Base-by-base conservation (phyloP, 495 filamentous ascomycete species). In the Pseudomonodictys pantanalensis region DNA sequence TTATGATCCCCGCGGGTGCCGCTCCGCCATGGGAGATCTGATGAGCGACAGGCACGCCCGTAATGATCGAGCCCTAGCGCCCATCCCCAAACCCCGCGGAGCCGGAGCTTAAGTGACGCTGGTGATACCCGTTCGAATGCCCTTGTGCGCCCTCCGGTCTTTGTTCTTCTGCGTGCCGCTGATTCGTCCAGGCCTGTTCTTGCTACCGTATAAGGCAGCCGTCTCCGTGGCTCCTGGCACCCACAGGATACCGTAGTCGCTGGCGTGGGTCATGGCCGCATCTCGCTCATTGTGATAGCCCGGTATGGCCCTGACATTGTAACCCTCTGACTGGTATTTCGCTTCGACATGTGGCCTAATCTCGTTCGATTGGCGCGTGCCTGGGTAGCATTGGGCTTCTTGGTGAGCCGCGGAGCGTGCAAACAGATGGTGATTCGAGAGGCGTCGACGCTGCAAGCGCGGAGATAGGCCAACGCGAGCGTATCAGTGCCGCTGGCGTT, bases 101-200 rank as follows among this genome's bases (percentile, higher is more conserved):
- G 22, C 10, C 3, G 10, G 29, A 15, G 35, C 22, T 28, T 52
- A 52, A 18, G 57, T 28, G 23, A 47, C 38, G 18, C 39, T 52
- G 25, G 28, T 12, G 39, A 22, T 11, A 44, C 10, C 46, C 22
- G 22, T 25, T 45, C 41, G 43, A 25, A 10, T 57, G 5, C 49
- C 49, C 43, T 64, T 54, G n/a, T 32, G n/a, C 23, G 30, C 17
- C 39, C 47, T 53, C 49, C 55, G 35, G 25, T 58, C 42, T 23
- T 42, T 52, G 32, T 53, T 57, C 53, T 63, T 58, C 26, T 64
- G 53, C 45, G 45, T 57, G 5, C 53, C 53, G 22, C 41, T 58
- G n/a, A 64, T 26, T 39, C 54, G 45, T 11, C 45, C 35, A 6
- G 28, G 26, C 15, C 39, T 52, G 30, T 53, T 52, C 44, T 39